Conservation (phyloP, 2,329 filamentous ascomycete genomes). For the Pochonia chlamydosporia region DNA sequence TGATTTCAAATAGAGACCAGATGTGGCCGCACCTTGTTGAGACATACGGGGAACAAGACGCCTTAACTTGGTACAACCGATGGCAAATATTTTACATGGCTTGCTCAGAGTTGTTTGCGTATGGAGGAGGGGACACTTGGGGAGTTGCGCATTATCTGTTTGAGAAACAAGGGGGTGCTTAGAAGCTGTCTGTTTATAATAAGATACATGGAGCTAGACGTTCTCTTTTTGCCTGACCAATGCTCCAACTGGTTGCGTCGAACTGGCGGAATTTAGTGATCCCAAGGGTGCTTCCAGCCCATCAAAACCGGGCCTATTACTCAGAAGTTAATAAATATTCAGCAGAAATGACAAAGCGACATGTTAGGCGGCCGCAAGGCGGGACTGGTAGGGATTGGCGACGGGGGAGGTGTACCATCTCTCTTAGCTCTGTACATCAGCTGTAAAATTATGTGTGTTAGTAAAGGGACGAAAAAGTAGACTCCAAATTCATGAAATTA, state of each 20-base stretch:
- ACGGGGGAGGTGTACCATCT: constrained; percentile 56
- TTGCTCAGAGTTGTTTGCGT: constrained; percentile 64
- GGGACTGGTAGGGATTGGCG: neutral
- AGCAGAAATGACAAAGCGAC: neutral
- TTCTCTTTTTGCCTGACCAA: too few relatives aligned
- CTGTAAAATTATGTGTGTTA: constrained; percentile 39
- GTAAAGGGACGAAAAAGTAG: neutral
- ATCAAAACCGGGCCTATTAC: constrained; percentile 64
- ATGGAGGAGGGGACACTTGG: constrained; percentile 60
- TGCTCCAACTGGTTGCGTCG: too few relatives aligned
- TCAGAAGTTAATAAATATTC: neutral
- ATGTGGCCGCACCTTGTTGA: constrained; percentile 60
- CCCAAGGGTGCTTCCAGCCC: constrained; percentile 95
- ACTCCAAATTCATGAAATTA: too few relatives aligned
- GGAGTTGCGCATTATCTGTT: constrained; percentile 63
- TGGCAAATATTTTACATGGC: constrained; percentile 72
- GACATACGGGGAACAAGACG: constrained; percentile 58
- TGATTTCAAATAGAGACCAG: constrained; percentile 50
- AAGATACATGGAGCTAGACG: neutral
- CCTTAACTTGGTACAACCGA: constrained; percentile 58
- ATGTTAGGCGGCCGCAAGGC: neutral
- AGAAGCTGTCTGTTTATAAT: neutral
- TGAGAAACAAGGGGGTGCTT: constrained; percentile 41
- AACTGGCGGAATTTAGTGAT: constrained; percentile 58
- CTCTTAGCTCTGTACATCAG: constrained; percentile 95